Base-by-base conservation (phyloP, 2,329 filamentous ascomycete genomes). In the Cladosporium sp. region DNA sequence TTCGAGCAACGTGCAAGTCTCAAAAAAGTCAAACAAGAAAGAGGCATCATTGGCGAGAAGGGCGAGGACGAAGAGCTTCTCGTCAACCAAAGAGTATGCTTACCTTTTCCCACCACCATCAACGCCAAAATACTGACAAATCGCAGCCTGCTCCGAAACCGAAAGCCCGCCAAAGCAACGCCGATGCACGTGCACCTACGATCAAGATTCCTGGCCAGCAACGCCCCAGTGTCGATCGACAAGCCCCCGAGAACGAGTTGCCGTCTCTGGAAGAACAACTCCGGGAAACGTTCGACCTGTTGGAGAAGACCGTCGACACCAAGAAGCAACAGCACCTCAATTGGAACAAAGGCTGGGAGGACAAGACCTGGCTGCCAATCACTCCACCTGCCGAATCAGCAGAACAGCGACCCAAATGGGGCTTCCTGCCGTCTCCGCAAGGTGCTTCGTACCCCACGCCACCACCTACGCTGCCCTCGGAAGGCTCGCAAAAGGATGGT, bases 261-360 rank as follows among this genome's bases (percentile, higher is more conserved):
- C 77, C 86, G 29, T 76, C 84, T 55, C 72, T 96, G 55, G 79
- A 86, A 54, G 88, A 95, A 61, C 80, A 88, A 59, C 78, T 86
- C 49, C 82, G 83, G 38, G 88, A 95, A 68, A 88, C 88, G 68
- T 85, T 92, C 59, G 89, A 86, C 58, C 82, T 87, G 60, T 83
- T 96, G 58, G 79, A 85, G 55, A 78, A 78, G 56, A 89, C 94
- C 62, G 88, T 97, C 66, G 88, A 94, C 67, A 82, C 82, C 60
- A 92, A 94, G 69, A 83, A 94, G 49, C 79, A 85, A 61, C 92
- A 93, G 69, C 92, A 96, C 71, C 82, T 86, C 60, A 84, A 86
- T 66, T 96, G 92, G 90, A 96, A 96, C 70, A 79, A 87, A 60
- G 86, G 88, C 63, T 90, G 88, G 73, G 80, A 94, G 61, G 91